Base-by-base conservation (phyloP, 495 filamentous ascomycete species). In the Xylaria nigripes region DNA sequence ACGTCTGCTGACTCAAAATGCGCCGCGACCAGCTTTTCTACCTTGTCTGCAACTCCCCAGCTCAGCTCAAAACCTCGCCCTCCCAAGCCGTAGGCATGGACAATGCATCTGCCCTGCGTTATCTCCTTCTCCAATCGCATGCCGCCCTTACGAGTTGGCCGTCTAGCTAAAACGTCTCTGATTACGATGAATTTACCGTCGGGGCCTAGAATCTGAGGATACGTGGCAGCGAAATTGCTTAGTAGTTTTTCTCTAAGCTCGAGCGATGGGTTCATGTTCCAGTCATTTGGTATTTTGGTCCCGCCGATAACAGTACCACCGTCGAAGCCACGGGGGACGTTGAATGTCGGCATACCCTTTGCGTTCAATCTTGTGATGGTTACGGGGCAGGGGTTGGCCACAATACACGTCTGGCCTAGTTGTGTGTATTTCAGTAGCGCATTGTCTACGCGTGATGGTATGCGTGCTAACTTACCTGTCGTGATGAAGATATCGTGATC, bases 11-110 rank as follows among this genome's bases (percentile, higher is more conserved):
- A 24, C 10, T 24, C 57, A 19, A 72, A 43, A 29, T 67, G 60
- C 40, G 47, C 53, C 53, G 47, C 48, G 5, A 74, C 55, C 16
- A 70, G 59, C 13, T 61, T 55, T 21, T 61, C 64, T 1, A 75
- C 74, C 6, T 49, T 67, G 27, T 73, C 67, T 0, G 75, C 75
- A 22, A 73, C 70, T 0, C 73, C 75, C 74, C 74, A 78, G 6
- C 68, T 73, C 10, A 76, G 52, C 66, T 76, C 75, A 56, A 75
- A 84, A 0, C 82, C 82, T 32, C 82, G 68, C 6, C 82, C 82
- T 13, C 81, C 82, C 50, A 80, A 68, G 13, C 82, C 82, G 63
- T 85, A 86, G 6, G 79, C 82, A 72, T 86, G 82, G 38, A 86
- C 74, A 16, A 85, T 64, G 46, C 53, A 48, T 49, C 62, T 50